Evolutionary conservation across 495 filamentous ascomycete species (phyloP).

Genomic region (Neurospora sp.): DNA sequence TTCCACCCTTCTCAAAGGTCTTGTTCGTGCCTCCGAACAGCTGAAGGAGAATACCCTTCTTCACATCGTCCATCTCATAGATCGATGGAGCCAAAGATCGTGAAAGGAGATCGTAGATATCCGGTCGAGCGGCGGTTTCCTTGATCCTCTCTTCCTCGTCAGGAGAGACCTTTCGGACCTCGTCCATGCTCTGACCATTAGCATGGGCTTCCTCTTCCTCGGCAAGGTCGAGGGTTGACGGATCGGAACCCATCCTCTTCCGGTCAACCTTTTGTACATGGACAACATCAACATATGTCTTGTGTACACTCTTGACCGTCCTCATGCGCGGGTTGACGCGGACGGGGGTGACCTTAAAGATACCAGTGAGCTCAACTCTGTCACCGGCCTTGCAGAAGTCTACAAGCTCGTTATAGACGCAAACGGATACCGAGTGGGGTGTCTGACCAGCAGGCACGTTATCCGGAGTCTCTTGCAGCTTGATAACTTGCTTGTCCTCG

Average conservation of each 20-base stretch:
- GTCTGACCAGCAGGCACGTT: conserved; percentile 90
- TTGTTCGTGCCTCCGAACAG: conserved; percentile 99
- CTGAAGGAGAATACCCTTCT: conserved; percentile 94
- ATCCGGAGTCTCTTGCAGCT: conserved; percentile 95
- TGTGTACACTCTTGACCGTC: conserved; percentile 88
- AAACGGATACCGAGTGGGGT: conserved; percentile 95
- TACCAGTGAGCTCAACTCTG: conserved; percentile 88
- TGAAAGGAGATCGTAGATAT: conserved; percentile 89
- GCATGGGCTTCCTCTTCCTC: conserved; percentile 66
- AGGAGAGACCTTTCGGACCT: conserved; percentile 72
- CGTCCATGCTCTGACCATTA: conserved; percentile 68
- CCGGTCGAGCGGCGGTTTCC: conserved; percentile 64
- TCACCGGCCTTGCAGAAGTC: conserved; percentile 98
- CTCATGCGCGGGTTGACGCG: conserved; percentile 91
- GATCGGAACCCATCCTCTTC: conserved; percentile 83
- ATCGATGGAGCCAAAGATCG: conserved; percentile 89
- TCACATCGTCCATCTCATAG: conserved; percentile 97
- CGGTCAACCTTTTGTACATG: conserved; percentile 97
- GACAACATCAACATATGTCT: conserved; percentile 91
- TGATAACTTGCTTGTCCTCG: conserved; percentile 97
- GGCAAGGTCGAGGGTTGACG: conserved; percentile 59
- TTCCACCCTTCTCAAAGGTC: conserved; percentile 90
- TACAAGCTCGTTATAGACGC: conserved; percentile 92
- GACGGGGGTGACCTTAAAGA: conserved; percentile 89
- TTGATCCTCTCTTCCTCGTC: conserved; percentile 89